Evolutionary conservation across 345 rosid species (phyloP), one percentile per base, ranked within the genome.

Genomic region (Iberis pinnata): DNA sequence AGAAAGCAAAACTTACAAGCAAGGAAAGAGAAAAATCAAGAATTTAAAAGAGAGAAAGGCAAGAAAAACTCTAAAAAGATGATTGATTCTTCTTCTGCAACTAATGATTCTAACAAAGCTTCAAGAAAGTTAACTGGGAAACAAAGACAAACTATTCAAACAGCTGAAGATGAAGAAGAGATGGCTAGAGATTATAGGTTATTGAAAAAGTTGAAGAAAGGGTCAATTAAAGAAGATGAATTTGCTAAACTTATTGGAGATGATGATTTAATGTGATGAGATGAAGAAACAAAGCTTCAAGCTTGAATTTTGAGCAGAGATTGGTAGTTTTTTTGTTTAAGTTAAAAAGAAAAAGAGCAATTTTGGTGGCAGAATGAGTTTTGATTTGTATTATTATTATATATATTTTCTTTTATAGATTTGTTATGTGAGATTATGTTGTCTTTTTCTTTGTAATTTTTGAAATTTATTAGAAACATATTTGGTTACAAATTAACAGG

Each of bases 81-180:
- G 12, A 68, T 50, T 4, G 43, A 76, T 33, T 37, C 65, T 35
- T 54, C 45, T 7, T 38, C 14, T 11, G 16, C 27, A 2, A 14
- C 14, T 1, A 22, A 6, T 22, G 52, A 57, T 11, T 12, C 43
- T 11, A 61, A 11, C 41, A 53, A 55, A 38, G 43, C 13, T 48
- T 55, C 49, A 49, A 81, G 72, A 68, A 83, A 86, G 80, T 73
- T 77, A 67, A 89, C 97, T 0, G 97, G 88, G 18, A 86, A 82
- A 53, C 90, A 86, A 62, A 80, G 96, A 60, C 94, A 87, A 29
- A 79, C 88, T 5, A 60, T 70, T 56, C 97, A 86, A 75, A 73
- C 81, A 45, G 36, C 72, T 19, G 90, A 89, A 68, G 94, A 89
- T 40, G 86, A 77, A 11, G 83, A 86, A 14, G 86, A 80, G 56